Evolutionary conservation across 768 basidiomycete genomes (phyloP), one percentile per base, ranked within the genome.

Genomic region (Panaeolus cyanescens): DNA sequence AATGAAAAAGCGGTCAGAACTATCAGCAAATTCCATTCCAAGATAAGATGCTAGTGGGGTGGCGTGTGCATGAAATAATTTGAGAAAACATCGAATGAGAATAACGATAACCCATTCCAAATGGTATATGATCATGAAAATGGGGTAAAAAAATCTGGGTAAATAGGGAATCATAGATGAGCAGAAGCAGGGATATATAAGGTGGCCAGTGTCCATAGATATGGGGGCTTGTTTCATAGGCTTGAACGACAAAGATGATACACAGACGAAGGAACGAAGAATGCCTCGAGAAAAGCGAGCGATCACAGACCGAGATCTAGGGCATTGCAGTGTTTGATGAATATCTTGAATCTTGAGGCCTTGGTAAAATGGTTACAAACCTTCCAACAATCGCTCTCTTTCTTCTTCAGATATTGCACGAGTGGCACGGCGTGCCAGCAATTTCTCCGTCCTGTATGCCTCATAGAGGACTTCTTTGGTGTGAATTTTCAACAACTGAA

Each of bases 381-480:
- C 91, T 82, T 90, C 83, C 66, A 94, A 73, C 69, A 95, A 76
- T 67, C 87, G 83, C 67, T 87, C 84, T 66, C 87, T 79, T 69
- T 92, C 85, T 65, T 87, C 88, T 56, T 91, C 88, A 57, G 87
- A 85, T 66, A 94, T 92, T 64, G 86, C 83, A 67, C 84, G 83
- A 20, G 93, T 94, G 20, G 91, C 93, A 64, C 93, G 89, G 65
- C 92, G 84, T 45, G 91, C 92, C 19, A 95, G 85, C 59, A 95
- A 84, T 75, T 94, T 94, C 79, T 95, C 93, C 1, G 93, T 95
- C 70, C 96, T 83, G 75, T 90, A 98, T 68, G 89, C 89, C 80
- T 98, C 96, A 73, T 98, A 98, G 74, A 96, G 76, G 59, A 94
- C 91, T 72, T 96, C 92, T 67, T 89, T 89, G 32, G 95, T 96